A percentile compares a stretch with the other conserved stretches of the same genome.
phyloP scores from a whole-genome alignment of 345 rosid species.

The Syzygium grande region DNA sequence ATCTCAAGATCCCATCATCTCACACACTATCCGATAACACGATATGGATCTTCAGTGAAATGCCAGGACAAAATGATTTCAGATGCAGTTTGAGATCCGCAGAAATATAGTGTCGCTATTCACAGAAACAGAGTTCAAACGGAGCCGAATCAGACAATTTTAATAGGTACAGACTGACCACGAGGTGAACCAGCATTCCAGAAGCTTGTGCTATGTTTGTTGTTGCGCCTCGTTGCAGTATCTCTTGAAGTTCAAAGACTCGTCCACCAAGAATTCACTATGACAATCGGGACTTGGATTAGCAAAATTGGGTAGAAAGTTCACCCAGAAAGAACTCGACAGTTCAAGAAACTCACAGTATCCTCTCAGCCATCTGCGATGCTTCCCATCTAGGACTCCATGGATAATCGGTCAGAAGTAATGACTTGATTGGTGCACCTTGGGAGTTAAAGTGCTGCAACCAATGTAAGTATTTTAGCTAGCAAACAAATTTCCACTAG shows the following conservation, averaged over 20 bases:
- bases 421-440: constrained; percentile 55
- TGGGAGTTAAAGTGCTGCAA: constrained; percentile 55
- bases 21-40: not conserved
- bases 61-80: not conserved
- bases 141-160: not conserved
- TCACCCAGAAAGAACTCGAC: not conserved
- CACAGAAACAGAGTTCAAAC: not conserved
- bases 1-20: not conserved
- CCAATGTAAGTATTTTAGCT: not conserved
- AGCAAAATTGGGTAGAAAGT: not conserved
- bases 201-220: constrained; percentile 6
- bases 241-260: constrained; percentile 68
- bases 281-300: not conserved
- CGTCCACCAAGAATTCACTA: constrained; percentile 74
- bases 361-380: constrained; percentile 71
- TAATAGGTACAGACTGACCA: not conserved
- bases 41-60: not conserved
- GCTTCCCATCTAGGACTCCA: constrained; percentile 99
- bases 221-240: constrained; percentile 64
- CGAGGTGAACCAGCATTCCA: not conserved
- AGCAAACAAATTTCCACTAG: not conserved
- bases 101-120: not conserved
- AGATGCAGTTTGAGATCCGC: not conserved
- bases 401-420: constrained; percentile 57
- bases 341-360: constrained; percentile 38